Evolutionary conservation across 352 stramenopile species (phyloP).

Genomic region (Salisapilia sapeloensis): DNA sequence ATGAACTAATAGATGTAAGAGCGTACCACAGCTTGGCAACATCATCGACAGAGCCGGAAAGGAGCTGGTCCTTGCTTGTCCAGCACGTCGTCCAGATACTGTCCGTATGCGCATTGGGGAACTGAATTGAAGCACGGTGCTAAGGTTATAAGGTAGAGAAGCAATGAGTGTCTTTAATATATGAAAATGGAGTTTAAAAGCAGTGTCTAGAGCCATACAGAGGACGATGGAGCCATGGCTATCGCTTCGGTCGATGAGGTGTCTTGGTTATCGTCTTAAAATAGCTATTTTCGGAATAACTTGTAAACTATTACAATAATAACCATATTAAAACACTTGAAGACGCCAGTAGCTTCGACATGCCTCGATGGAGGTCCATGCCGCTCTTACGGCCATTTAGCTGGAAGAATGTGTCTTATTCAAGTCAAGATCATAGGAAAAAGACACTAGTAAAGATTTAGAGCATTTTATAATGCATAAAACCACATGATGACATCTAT

Average conservation of each 20-base stretch:
- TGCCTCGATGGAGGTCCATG: conserved; percentile 7
- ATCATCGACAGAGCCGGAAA: conserved; percentile 78
- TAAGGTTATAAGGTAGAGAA: conserved; percentile 9
- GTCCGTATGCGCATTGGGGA: conserved; percentile 71
- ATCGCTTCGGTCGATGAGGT: too few relatives aligned
- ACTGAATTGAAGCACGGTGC: conserved; percentile 70
- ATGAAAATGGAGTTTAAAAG: too few relatives aligned
- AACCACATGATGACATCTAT: neutral
- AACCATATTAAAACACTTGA: too few relatives aligned
- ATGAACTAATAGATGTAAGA: neutral
- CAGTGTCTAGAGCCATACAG: too few relatives aligned
- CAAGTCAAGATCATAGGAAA: conserved; percentile 14
- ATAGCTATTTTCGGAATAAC: too few relatives aligned
- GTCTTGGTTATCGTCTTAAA: too few relatives aligned
- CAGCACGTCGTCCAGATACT: conserved; percentile 82
- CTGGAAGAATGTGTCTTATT: conserved; percentile 63
- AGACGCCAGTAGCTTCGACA: too few relatives aligned
- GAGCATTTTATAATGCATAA: conserved; percentile 1
- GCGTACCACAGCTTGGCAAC: conserved; percentile 68
- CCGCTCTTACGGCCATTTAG: conserved; percentile 14
- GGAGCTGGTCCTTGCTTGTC: conserved; percentile 76
- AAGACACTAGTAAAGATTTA: conserved; percentile 26
- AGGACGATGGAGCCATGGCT: too few relatives aligned
- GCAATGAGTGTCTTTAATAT: too few relatives aligned
- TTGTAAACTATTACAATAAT: too few relatives aligned